Evolutionary conservation across 768 basidiomycete species (phyloP), one percentile per base, ranked within the genome.

Genomic region (Auriscalpium microsporum): DNA sequence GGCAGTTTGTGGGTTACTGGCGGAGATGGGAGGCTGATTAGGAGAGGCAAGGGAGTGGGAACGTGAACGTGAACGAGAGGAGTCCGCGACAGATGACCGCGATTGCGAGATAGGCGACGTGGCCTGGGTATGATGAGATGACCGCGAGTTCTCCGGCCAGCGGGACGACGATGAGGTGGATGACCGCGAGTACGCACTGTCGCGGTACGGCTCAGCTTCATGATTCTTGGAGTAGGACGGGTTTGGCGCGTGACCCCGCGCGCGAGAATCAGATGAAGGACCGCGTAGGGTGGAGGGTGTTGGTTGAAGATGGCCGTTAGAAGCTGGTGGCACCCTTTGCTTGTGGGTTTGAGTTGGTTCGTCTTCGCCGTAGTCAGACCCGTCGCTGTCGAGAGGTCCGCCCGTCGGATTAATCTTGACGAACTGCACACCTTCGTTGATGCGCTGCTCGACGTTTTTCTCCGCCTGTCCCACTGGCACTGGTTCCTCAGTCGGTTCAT

Each of bases 1-100:
- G 21, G 94, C 89, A 13, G 85, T 83, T 65, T 90, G 86, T 6
- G 84, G 82, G 59, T 88, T 89, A 46, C 78, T 79, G 16, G 84
- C 81, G 50, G 89, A 91, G 63, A 91, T 87, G 19, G 84, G 76
- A 10, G 88, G 87, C 34, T 74, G 80, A 63, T 82, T 88, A 52
- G 81, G 63, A 34, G 65, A 68, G 4, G 79, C 77, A 19, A 72
- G 74, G 28, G 86, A 82, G 17, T 78, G 77, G 17, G 85, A 83
- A 21, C 79, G 80, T 17, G 83, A 77, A 34, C 84, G 78, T 17
- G 69, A 65, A 35, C 28, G 28, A 42, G 40, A 42, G 14, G 68
- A 70, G 10, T 69, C 66, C 47, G 81, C 72, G 10, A 74, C 65
- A 53, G 78, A 77, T 48, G 79, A 78, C 21, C 54, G 57, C 45